Conservation (phyloP, 495 filamentous ascomycete species). For the Amphirosellinia nigrospora region DNA sequence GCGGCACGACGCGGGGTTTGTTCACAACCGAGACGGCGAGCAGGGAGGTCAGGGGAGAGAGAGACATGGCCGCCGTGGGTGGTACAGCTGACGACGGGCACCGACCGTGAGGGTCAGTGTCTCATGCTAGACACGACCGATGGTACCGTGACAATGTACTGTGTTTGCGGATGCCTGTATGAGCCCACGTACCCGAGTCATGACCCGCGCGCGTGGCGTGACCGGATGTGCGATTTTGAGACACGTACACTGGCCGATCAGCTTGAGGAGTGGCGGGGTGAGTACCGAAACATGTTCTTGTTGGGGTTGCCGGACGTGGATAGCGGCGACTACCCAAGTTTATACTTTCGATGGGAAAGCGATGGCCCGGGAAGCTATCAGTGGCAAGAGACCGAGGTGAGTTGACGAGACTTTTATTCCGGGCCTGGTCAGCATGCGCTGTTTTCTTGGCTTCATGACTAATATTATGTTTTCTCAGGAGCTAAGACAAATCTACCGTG, state of each 20-base stretch:
- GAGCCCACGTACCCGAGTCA: constrained; percentile 23
- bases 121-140: constrained; percentile 28
- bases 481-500: not conserved
- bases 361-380: not conserved
- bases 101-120: constrained; percentile 23
- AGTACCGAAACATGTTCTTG: not conserved
- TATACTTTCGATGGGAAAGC: not conserved
- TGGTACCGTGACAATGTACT: constrained; percentile 28
- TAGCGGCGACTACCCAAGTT: not conserved
- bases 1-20: not conserved
- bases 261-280: not conserved
- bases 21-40: not conserved
- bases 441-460: too few species aligned
- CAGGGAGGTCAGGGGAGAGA: not conserved
- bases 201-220: constrained; percentile 29
- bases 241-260: not conserved
- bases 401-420: not conserved
- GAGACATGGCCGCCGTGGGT: constrained; percentile 31
- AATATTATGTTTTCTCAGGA: not conserved
- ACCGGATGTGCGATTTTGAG: constrained; percentile 23
- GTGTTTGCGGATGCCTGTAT: constrained; percentile 15
- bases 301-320: not conserved
- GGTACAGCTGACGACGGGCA: constrained; percentile 28
- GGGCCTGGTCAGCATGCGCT: not conserved
- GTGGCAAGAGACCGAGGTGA: not conserved